Base-by-base conservation (phyloP, 2,329 filamentous ascomycete species). In the Colletotrichum sp. region DNA sequence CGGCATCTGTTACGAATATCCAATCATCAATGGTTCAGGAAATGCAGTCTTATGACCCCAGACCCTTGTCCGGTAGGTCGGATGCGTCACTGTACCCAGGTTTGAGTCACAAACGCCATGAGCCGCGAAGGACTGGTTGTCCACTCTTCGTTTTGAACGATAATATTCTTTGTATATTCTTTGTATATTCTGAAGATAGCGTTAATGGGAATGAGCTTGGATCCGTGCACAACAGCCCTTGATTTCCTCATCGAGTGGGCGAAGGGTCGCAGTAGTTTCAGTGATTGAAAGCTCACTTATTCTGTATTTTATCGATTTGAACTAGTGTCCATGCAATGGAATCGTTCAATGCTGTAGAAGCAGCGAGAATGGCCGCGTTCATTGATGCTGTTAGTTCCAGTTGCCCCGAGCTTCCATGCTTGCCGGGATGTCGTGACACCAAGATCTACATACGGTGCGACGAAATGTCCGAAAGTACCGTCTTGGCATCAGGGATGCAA, bases 1-100 rank as follows among this genome's bases (percentile, higher is more conserved):
- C 66, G 18, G 66, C 66, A 63, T 82, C 78, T 51, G 77, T 75
- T 24, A 80, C 78, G 58, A 85, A 78, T 3, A 83, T 55, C 9
- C 80, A 84, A 38, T 84, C 81, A 1, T 78, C 79, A 6, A 81
- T 69, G 38, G 78, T 80, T 82, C 82, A 84, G 5, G 78, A 75
- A 2, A 78, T 31, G 51, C 82, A 84, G 21, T 78, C 77, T n/a
- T 78, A 71, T 2, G 70, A 69, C 13, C 76, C 71, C 15, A 81
- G 43, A 0, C 65, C 70, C 8, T 70, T 69, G 0, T 79, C 79
- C 0, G 82, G 81, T 3, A 85, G 76, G 33, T 83, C 80, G 0
- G 81, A 82, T 16, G 69, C 12, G 11, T 55, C 43, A n/a, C 54
- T n/a, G 34, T 58, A 43, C 15, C 62, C 21, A 1, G 55, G 58